Conservation (phyloP, 768 basidiomycete species). For the Russula emetica region DNA sequence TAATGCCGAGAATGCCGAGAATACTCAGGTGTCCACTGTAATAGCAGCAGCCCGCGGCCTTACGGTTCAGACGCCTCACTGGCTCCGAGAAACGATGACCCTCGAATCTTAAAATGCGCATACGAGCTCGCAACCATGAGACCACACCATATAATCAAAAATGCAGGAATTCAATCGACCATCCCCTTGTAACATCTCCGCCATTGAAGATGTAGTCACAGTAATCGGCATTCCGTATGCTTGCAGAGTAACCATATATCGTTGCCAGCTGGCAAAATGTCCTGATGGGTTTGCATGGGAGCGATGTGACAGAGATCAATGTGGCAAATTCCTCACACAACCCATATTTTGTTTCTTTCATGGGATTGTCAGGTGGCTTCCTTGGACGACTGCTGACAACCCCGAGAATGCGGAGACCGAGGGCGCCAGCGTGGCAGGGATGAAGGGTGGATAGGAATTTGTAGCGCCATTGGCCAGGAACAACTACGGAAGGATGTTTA, state of each 20-base stretch:
- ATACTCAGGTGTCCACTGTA: background rate
- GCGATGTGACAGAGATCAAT: background rate
- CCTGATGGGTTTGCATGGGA: background rate
- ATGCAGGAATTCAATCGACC: background rate
- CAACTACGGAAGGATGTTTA: background rate
- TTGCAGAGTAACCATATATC: background rate
- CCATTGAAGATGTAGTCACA: background rate
- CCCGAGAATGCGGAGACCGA: background rate
- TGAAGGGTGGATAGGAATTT: background rate
- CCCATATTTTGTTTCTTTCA: background rate
- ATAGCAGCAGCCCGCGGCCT: constrained; percentile 4
- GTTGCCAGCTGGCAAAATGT: constrained; percentile 7
- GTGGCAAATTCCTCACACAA: background rate
- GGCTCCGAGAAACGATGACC: background rate
- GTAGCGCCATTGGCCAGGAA: background rate
- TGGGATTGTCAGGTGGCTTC: background rate
- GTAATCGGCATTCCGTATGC: no score
- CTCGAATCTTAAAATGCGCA: constrained; percentile 5
- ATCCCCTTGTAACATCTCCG: background rate
- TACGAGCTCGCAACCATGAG: background rate
- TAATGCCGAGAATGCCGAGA: constrained; percentile 5
- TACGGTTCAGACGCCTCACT: constrained; percentile 1
- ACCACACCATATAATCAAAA: background rate
- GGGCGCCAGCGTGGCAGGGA: constrained; percentile 5
- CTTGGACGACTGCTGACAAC: background rate